phyloP scores from a whole-genome alignment of 108 stramenopile species.

The Nannochloropsis salina region DNA sequence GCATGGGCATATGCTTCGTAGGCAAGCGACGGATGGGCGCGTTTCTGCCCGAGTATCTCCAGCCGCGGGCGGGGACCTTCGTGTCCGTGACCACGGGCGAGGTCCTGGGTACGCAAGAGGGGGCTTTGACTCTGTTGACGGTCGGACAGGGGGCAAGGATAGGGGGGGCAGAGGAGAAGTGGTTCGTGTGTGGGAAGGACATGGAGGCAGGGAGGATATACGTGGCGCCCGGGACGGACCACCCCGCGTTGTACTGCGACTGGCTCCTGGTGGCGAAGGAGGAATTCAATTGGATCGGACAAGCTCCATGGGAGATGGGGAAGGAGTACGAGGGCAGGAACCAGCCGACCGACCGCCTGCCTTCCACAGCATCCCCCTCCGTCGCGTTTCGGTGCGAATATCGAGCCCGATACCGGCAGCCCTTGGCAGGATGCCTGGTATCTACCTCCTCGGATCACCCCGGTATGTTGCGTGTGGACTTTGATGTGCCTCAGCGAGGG shows the following conservation, averaged over 20 bases:
- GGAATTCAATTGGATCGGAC: constrained; percentile 27
- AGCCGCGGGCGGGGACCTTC: constrained; percentile 58
- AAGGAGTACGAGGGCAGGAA: neutral
- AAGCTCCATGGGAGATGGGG: constrained; percentile 11
- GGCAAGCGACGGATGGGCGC: constrained; percentile 80
- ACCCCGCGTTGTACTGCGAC: constrained; percentile 17
- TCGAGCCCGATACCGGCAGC: constrained; percentile 30
- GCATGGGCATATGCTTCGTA: constrained; percentile 91
- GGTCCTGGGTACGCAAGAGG: constrained; percentile 25
- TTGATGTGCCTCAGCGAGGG: neutral
- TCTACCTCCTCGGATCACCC: neutral
- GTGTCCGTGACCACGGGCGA: constrained; percentile 66
- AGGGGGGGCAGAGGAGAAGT: constrained; percentile 63
- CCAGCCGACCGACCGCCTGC: neutral
- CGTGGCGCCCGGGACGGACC: constrained; percentile 41
- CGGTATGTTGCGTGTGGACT: constrained; percentile 25
- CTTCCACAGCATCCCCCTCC: neutral
- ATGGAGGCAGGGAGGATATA: constrained; percentile 60
- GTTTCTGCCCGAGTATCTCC: constrained; percentile 74
- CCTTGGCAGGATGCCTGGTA: neutral
- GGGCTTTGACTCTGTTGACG: constrained; percentile 54
- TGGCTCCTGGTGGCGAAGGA: constrained; percentile 3
- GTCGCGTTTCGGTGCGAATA: constrained; percentile 23
- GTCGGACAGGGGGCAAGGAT: constrained; percentile 79
- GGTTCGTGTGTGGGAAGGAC: constrained; percentile 68